Percentiles rank a stretch among this genome's conserved stretches.
These are phyloP conservation scores for Chytriomyces confervae DNA, from an alignment of 192 early-diverging fungal species.

Conservation along the genomic window DNA sequence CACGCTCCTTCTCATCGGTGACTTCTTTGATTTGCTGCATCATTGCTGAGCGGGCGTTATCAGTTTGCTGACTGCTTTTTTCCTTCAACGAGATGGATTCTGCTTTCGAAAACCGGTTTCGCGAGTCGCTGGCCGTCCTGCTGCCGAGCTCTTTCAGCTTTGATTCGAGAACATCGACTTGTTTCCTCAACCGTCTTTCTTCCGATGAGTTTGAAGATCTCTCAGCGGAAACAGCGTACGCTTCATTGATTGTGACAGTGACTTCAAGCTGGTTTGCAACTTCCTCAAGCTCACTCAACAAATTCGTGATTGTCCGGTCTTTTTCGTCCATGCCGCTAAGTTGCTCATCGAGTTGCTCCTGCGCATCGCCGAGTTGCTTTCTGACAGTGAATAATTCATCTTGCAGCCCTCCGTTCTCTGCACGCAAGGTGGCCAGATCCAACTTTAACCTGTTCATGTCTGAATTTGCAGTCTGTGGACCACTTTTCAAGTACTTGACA, in stretches of 20 bases:
- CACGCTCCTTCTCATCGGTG: constrained; percentile 45
- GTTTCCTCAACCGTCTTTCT: constrained; percentile 26
- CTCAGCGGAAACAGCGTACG: constrained; percentile 1
- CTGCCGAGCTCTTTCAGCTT: constrained; percentile 4
- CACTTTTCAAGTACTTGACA: constrained; percentile 20
- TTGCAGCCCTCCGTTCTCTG: constrained; percentile 33
- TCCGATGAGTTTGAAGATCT: constrained; percentile 1
- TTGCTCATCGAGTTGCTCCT: constrained; percentile 48
- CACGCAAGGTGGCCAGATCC: constrained; percentile 46
- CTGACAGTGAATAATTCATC: constrained; percentile 33
- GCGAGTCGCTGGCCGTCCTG: neutral
- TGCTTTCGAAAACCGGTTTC: constrained; percentile 5
- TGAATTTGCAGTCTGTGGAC: neutral
- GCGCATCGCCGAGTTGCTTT: constrained; percentile 21
- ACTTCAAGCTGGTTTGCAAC: constrained; percentile 52
- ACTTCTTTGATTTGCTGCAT: constrained; percentile 46
- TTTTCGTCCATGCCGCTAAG: constrained; percentile 43
- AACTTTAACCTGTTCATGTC: constrained; percentile 49
- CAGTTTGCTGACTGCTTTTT: constrained; percentile 38
- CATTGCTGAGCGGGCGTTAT: constrained; percentile 30
- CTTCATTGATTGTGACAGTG: constrained; percentile 23
- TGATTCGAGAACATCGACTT: constrained; percentile 34
- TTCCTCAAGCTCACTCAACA: constrained; percentile 55
- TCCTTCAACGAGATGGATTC: constrained; percentile 28
- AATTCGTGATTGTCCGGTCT: constrained; percentile 53